Percentiles rank a stretch among this genome's conserved stretches.
phyloP scores from a whole-genome alignment of 2,329 filamentous ascomycete genomes.

The Cordyceps militaris region DNA sequence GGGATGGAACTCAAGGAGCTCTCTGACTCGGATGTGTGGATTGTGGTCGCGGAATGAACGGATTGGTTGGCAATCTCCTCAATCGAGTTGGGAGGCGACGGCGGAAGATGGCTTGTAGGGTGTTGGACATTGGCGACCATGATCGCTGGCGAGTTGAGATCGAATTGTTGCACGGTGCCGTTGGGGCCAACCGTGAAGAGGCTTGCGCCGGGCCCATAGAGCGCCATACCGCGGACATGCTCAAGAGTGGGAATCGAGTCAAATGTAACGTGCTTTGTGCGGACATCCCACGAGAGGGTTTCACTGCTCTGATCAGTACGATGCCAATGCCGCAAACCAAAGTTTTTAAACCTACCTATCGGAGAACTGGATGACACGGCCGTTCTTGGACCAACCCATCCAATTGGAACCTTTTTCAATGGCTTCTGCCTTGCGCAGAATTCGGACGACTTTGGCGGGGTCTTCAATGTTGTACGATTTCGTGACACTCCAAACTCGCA shows the following conservation, averaged over 20 bases:
- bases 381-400: constrained; percentile 98
- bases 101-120: constrained; percentile 67
- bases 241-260: constrained; percentile 82
- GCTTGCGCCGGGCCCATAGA: constrained; percentile 83
- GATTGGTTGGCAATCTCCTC: constrained; percentile 58
- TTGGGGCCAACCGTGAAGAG: constrained; percentile 87
- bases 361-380: constrained; percentile 85
- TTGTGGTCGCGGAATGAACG: constrained; percentile 39
- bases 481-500: constrained; percentile 93
- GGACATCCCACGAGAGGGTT: constrained; percentile 92
- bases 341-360: constrained; percentile 61
- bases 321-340: constrained; percentile 17
- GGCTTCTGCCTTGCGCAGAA: constrained; percentile 73
- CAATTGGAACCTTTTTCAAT: constrained; percentile 74
- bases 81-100: constrained; percentile 74
- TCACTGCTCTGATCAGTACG: constrained; percentile 50
- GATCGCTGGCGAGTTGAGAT: constrained; percentile 72
- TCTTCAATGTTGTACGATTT: constrained; percentile 68
- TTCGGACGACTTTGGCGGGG: constrained; percentile 79
- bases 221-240: constrained; percentile 71
- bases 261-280: constrained; percentile 93
- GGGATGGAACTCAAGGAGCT: constrained; percentile 40
- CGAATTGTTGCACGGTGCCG: constrained; percentile 89
- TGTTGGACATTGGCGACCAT: constrained; percentile 87
- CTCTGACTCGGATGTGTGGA: constrained; percentile 46